Conservation (phyloP, 2,329 filamentous ascomycete species). For the Graphilbum sp. region DNA sequence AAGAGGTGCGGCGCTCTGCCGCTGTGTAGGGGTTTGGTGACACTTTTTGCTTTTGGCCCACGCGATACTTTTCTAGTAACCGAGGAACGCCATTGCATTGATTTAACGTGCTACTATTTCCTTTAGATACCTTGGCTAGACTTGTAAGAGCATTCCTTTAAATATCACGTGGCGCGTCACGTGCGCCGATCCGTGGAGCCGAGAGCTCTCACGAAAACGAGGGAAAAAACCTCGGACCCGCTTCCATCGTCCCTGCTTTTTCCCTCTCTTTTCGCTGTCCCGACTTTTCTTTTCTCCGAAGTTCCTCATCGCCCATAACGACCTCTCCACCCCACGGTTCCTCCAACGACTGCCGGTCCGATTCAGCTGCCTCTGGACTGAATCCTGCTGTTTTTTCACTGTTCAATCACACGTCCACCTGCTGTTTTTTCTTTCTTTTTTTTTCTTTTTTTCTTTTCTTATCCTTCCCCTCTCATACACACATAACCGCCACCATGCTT, state of each 20-base stretch:
- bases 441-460: not conserved
- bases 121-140: too few relatives aligned
- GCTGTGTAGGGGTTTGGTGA: too few relatives aligned
- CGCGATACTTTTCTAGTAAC: too few relatives aligned
- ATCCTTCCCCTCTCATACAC: too few relatives aligned
- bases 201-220: not conserved
- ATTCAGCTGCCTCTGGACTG: conserved; percentile 1
- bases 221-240: conserved; percentile 3
- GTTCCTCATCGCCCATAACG: not conserved
- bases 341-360: too few relatives aligned
- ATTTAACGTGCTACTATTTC: too few relatives aligned
- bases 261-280: not conserved
- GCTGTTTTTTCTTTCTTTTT: conserved; percentile 1
- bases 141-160: too few relatives aligned
- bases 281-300: not conserved
- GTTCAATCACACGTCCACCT: conserved; percentile 1
- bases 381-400: too few relatives aligned
- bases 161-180: conserved; percentile 2
- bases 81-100: too few relatives aligned
- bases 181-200: not conserved
- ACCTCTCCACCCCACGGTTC: not conserved
- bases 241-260: not conserved
- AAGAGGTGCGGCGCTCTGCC: too few relatives aligned
- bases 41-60: too few relatives aligned
- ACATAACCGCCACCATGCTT: conserved; percentile 33